Conservation (phyloP, 2,329 filamentous ascomycete genomes). For the Thelonectria olida region DNA sequence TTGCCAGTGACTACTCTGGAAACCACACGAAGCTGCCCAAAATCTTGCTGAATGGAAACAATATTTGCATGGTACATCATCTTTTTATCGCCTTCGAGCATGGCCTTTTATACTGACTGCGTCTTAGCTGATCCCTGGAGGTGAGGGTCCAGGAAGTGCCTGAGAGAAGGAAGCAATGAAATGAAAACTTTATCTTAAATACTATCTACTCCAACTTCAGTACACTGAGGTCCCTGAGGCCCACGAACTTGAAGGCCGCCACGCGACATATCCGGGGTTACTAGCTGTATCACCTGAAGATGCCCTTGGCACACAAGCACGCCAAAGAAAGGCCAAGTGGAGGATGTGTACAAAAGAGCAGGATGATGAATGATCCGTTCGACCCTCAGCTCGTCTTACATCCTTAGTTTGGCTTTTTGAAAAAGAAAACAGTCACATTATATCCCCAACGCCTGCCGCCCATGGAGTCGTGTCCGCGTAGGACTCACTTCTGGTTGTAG, state of each 20-base stretch:
- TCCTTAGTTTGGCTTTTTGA: slow-evolving; percentile 22
- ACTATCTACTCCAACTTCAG: slow-evolving; percentile 10
- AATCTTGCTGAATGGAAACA: slow-evolving; percentile 96
- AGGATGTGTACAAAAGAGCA: not conserved
- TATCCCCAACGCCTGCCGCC: slow-evolving; percentile 40
- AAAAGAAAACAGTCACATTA: slow-evolving; percentile 33
- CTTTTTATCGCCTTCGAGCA: not conserved
- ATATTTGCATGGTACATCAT: slow-evolving; percentile 92
- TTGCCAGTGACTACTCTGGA: slow-evolving; percentile 85
- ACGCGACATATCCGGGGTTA: not conserved
- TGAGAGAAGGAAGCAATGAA: slow-evolving; percentile 13
- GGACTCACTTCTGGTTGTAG: slow-evolving; percentile 12
- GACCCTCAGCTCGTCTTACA: slow-evolving; percentile 29
- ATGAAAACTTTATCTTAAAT: slow-evolving; percentile 18
- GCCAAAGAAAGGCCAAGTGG: slow-evolving; percentile 4
- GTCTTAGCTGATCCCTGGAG: slow-evolving; percentile 78
- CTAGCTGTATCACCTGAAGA: not conserved
- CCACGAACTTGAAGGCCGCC: not conserved
- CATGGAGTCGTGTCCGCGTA: slow-evolving; percentile 30
- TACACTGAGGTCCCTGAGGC: not conserved
- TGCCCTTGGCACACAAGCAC: slow-evolving; percentile 16
- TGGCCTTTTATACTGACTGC: slow-evolving; percentile 22
- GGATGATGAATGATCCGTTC: slow-evolving; percentile 21
- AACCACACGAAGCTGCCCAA: slow-evolving; percentile 90
- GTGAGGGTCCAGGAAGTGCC: slow-evolving; percentile 69